Conservation (phyloP, 1,284 basidiomycete species). For the Ustilago esculenta region DNA sequence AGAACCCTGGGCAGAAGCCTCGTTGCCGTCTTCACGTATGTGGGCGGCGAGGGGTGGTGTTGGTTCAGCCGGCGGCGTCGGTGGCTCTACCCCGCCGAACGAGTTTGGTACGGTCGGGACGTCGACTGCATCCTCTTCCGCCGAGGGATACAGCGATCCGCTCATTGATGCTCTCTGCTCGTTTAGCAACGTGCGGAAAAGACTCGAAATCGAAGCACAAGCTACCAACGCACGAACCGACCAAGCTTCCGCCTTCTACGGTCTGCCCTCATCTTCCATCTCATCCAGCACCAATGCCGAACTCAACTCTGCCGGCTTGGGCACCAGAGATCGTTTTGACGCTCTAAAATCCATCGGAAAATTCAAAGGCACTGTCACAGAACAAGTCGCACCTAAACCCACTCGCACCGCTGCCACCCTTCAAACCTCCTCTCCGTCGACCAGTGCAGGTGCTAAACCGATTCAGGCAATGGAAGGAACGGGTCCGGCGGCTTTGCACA, state of each 20-base stretch:
- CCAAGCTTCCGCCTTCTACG: conserved; percentile 9
- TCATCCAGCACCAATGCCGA: conserved; percentile 1
- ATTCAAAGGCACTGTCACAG: conserved; percentile 60
- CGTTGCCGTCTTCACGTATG: conserved; percentile 3
- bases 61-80: conserved; percentile 32
- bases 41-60: conserved; percentile 29
- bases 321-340: conserved; percentile 43
- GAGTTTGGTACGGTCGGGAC: conserved; percentile 39
- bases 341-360: conserved; percentile 44
- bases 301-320: conserved; percentile 25
- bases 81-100: conserved; percentile 24
- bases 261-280: conserved; percentile 4
- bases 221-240: background rate
- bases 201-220: conserved; percentile 54
- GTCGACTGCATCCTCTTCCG: conserved; percentile 6
- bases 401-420: background rate
- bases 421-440: too few relatives aligned
- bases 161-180: conserved; percentile 56
- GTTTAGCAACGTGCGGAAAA: conserved; percentile 55
- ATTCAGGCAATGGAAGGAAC: conserved; percentile 39
- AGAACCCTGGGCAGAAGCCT: conserved; percentile 27
- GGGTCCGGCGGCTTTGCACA: conserved; percentile 45
- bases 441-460: too few relatives aligned
- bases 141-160: conserved; percentile 31
- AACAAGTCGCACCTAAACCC: conserved; percentile 36